Conservation (phyloP, 108 stramenopile species). For the Cylindrotheca closterium region DNA sequence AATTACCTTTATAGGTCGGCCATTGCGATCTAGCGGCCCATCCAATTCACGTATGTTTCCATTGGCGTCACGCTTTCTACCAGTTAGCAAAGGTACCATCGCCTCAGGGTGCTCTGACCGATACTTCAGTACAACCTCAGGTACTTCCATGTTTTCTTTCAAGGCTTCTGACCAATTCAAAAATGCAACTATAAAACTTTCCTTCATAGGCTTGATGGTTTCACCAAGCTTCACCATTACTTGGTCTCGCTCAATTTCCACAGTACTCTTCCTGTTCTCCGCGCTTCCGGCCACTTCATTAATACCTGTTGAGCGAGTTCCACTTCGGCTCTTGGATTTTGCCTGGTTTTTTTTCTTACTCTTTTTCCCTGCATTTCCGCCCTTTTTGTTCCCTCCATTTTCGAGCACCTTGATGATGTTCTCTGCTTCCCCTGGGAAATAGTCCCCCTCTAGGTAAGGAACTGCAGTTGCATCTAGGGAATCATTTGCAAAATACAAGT, state of each 20-base stretch:
- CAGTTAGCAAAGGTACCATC: constrained; percentile 19
- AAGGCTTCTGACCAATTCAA: constrained; percentile 83
- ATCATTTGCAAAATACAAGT: constrained; percentile 88
- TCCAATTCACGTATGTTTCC: constrained; percentile 33
- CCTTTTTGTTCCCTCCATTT: constrained; percentile 74
- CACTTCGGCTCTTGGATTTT: constrained; percentile 59
- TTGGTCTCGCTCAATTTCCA: constrained; percentile 79
- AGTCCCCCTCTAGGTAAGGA: constrained; percentile 98
- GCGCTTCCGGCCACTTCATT: constrained; percentile 71
- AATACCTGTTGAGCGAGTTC: constrained; percentile 52
- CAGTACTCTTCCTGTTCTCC: constrained; percentile 35
- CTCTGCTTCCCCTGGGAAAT: constrained; percentile 98
- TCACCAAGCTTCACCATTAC: constrained; percentile 94
- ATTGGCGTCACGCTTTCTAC: constrained; percentile 50
- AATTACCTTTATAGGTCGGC: constrained; percentile 67
- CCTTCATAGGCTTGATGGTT: constrained; percentile 96
- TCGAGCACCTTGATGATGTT: constrained; percentile 94
- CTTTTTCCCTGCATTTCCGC: constrained; percentile 56
- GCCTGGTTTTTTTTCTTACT: constrained; percentile 55
- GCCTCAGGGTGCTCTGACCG: constrained; percentile 40
- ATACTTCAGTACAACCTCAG: constrained; percentile 57
- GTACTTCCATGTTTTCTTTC: constrained; percentile 74
- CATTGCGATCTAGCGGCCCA: constrained; percentile 49
- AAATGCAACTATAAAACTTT: constrained; percentile 96
- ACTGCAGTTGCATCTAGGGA: constrained; percentile 80